phyloP scores from a whole-genome alignment of 768 basidiomycete species.

The Serpula lacrymans region DNA sequence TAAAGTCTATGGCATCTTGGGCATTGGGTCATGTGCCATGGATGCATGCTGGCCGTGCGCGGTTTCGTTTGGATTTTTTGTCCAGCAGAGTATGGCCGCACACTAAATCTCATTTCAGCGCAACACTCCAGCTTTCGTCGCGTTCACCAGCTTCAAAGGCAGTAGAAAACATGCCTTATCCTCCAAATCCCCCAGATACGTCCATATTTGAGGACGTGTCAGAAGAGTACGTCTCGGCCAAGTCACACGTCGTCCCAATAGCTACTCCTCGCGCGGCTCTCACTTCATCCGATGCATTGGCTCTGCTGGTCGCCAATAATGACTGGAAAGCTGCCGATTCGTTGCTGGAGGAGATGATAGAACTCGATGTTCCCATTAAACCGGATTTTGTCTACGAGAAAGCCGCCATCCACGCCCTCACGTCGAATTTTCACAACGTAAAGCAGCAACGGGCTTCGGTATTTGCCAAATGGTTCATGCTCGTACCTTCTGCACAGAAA shows the following conservation, averaged over 20 bases:
- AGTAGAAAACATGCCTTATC: constrained; percentile 33
- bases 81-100: constrained; percentile 13
- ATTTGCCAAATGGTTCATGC: constrained; percentile 42
- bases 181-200: constrained; percentile 23
- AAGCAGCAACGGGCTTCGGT: constrained; percentile 16
- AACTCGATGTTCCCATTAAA: constrained; percentile 35
- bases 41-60: constrained; percentile 11
- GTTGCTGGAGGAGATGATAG: constrained; percentile 38
- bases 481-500: constrained; percentile 34
- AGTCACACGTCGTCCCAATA: constrained; percentile 7
- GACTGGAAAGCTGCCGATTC: constrained; percentile 27
- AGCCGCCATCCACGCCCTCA: constrained; percentile 33
- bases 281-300: constrained; percentile 20
- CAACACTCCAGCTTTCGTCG: constrained; percentile 16
- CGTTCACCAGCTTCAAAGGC: constrained; percentile 36
- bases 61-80: constrained; percentile 12
- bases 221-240: constrained; percentile 26
- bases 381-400: constrained; percentile 32
- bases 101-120: constrained; percentile 18
- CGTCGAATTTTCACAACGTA: constrained; percentile 13
- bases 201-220: constrained; percentile 36
- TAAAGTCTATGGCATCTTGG: constrained; percentile 30
- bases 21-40: constrained; percentile 10
- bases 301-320: constrained; percentile 16
- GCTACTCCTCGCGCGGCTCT: constrained; percentile 1